A percentile compares a stretch with the other conserved stretches of the same genome.
These are phyloP conservation scores for Quercus suber DNA, from an alignment of 306 rosid genomes.

Conservation along the genomic window DNA sequence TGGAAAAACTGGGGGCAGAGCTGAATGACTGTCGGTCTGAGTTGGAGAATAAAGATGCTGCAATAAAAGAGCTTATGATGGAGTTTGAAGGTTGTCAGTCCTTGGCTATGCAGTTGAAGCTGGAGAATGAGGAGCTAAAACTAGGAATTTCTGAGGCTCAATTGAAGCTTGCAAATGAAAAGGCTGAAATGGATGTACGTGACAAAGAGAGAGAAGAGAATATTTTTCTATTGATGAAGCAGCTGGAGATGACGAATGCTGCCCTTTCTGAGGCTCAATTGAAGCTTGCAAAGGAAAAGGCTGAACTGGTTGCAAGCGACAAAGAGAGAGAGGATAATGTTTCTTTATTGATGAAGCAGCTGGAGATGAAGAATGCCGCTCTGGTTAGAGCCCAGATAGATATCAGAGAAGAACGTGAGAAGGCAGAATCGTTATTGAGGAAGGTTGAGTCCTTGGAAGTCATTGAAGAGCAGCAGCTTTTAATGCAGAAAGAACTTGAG, in stretches of 20 bases:
- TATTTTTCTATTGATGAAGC: slow-evolving; percentile 39
- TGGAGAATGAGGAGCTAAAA: slow-evolving; percentile 72
- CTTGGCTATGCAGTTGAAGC: slow-evolving; percentile 46
- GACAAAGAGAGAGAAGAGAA: slow-evolving; percentile 43
- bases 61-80: slow-evolving; percentile 38
- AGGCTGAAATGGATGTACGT: slow-evolving; percentile 33
- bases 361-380: slow-evolving; percentile 49
- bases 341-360: slow-evolving; percentile 45
- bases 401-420: slow-evolving; percentile 33
- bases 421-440: slow-evolving; percentile 29
- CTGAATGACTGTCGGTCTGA: slow-evolving; percentile 38
- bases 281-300: slow-evolving; percentile 36
- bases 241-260: slow-evolving; percentile 55
- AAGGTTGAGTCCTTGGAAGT: slow-evolving; percentile 44
- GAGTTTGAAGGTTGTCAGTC: slow-evolving; percentile 51
- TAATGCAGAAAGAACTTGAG: slow-evolving; percentile 46
- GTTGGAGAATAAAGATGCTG: slow-evolving; percentile 42
- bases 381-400: slow-evolving; percentile 29
- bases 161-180: slow-evolving; percentile 37
- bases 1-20: slow-evolving; percentile 34
- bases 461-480: slow-evolving; percentile 32
- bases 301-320: slow-evolving; percentile 30
- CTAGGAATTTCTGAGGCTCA: slow-evolving; percentile 60
- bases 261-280: slow-evolving; percentile 38
- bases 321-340: slow-evolving; percentile 43